phyloP scores from a whole-genome alignment of 331 rosid genomes.

The Quercus tomentella region DNA sequence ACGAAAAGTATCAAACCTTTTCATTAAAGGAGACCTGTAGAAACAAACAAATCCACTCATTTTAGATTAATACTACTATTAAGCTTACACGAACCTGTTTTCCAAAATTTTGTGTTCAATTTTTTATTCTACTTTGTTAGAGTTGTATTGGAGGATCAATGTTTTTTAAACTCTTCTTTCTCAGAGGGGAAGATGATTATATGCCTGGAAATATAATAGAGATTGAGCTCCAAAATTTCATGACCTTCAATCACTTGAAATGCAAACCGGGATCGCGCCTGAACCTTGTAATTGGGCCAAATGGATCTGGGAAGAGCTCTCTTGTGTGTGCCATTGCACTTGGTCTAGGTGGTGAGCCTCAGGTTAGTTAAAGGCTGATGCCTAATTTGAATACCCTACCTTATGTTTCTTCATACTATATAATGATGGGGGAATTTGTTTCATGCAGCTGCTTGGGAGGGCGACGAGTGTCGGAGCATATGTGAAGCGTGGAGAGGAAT shows the following conservation, averaged over 20 bases:
- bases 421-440: slow-evolving; percentile 18
- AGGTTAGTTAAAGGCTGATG: slow-evolving; percentile 50
- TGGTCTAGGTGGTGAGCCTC: slow-evolving; percentile 99
- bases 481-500: slow-evolving; percentile 90
- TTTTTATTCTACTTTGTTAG: neutral
- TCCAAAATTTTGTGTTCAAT: neutral
- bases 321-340: slow-evolving; percentile 94
- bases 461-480: slow-evolving; percentile 74
- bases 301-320: slow-evolving; percentile 96
- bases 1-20: no score
- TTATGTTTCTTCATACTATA: neutral
- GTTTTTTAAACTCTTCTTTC: slow-evolving; percentile 19
- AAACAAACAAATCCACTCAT: no score
- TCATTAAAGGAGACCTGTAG: no score
- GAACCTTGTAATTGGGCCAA: slow-evolving; percentile 95
- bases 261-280: slow-evolving; percentile 90
- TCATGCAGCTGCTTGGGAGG: slow-evolving; percentile 74
- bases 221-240: slow-evolving; percentile 83
- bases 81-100: no score
- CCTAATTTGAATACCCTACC: neutral
- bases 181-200: slow-evolving; percentile 91
- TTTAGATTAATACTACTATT: no score
- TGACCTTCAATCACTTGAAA: slow-evolving; percentile 75
- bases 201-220: slow-evolving; percentile 89
- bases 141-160: slow-evolving; percentile 7